Conservation (phyloP, 1,284 basidiomycete species). For the Coniferiporia sulphurascens region DNA sequence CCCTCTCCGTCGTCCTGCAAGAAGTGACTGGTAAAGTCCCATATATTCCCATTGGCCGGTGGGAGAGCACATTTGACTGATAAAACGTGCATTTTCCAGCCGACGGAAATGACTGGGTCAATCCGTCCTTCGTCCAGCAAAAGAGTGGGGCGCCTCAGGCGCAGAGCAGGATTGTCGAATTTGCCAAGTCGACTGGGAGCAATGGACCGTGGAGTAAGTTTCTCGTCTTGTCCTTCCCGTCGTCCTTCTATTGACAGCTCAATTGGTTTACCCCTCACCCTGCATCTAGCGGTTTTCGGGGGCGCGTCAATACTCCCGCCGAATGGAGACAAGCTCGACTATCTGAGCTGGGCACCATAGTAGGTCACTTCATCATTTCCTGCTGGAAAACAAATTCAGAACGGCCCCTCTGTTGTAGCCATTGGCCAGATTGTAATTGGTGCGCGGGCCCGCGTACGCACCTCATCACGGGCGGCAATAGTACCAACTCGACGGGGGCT, state of each 20-base stretch:
- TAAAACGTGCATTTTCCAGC: slow-evolving; percentile 18
- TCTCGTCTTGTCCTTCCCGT: not conserved
- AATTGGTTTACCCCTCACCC: too few relatives aligned
- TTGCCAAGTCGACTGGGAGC: slow-evolving; percentile 28
- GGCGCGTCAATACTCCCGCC: slow-evolving; percentile 35
- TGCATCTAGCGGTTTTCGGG: slow-evolving; percentile 34
- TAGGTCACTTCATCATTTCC: slow-evolving; percentile 27
- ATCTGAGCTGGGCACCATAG: slow-evolving; percentile 56
- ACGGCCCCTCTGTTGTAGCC: slow-evolving; percentile 31
- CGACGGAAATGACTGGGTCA: slow-evolving; percentile 33
- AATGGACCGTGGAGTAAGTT: slow-evolving; percentile 37
- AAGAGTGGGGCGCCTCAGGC: slow-evolving; percentile 27
- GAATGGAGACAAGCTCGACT: slow-evolving; percentile 42
- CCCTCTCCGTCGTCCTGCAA: not conserved
- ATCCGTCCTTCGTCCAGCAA: slow-evolving; percentile 28
- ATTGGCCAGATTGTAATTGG: slow-evolving; percentile 59
- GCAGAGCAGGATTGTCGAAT: slow-evolving; percentile 28
- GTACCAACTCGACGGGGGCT: slow-evolving; percentile 5
- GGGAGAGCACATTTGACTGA: not conserved
- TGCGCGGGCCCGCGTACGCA: slow-evolving; percentile 40
- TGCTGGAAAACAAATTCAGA: slow-evolving; percentile 4
- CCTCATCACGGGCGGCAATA: slow-evolving; percentile 27
- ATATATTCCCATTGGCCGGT: not conserved
- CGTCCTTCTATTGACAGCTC: not conserved
- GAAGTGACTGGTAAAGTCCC: slow-evolving; percentile 1